Percentiles rank a stretch among this genome's conserved stretches.
Conservation (phyloP, 495 filamentous ascomycete genomes). For the Talaromyces borbonicus region DNA sequence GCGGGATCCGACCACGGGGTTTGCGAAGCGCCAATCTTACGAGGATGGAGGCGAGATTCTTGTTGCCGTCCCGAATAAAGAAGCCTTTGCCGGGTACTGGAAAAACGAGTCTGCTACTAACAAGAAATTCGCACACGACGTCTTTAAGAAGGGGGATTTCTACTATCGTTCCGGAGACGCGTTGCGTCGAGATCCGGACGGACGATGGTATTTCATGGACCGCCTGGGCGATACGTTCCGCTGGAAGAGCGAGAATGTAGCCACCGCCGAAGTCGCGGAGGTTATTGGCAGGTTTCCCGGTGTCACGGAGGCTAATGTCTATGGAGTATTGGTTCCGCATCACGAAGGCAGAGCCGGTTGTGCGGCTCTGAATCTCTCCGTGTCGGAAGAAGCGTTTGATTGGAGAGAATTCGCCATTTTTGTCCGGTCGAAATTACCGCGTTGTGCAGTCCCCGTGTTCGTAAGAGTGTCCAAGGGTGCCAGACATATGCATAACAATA, state of each 20-base stretch:
- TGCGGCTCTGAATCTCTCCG: conserved; percentile 41
- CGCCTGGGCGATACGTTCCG: conserved; percentile 70
- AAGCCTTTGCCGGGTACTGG: conserved; percentile 62
- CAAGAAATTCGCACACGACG: conserved; percentile 60
- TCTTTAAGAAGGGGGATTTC: conserved; percentile 64
- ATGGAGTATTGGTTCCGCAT: conserved; percentile 60
- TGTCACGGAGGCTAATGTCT: conserved; percentile 67
- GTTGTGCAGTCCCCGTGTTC: conserved; percentile 72
- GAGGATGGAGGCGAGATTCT: conserved; percentile 68
- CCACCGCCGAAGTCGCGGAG: conserved; percentile 66
- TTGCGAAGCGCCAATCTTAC: conserved; percentile 51
- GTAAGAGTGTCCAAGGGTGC: conserved; percentile 49
- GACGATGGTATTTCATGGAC: conserved; percentile 72
- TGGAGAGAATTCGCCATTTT: conserved; percentile 42
- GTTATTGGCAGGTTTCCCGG: conserved; percentile 55
- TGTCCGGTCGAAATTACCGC: conserved; percentile 48
- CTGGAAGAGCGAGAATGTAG: conserved; percentile 81
- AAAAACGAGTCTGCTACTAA: conserved; percentile 52
- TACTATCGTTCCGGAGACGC: conserved; percentile 73
- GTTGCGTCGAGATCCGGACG: conserved; percentile 51
- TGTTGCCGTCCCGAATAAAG: conserved; percentile 49
- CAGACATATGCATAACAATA: conserved; percentile 69
- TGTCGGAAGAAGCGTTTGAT: conserved; percentile 37
- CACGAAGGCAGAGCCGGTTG: conserved; percentile 67
- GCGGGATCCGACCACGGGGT: conserved; percentile 56